These are phyloP conservation scores for Mortierella sp. DNA, from an alignment of 371 early-diverging fungal species.

Conservation along the genomic window DNA sequence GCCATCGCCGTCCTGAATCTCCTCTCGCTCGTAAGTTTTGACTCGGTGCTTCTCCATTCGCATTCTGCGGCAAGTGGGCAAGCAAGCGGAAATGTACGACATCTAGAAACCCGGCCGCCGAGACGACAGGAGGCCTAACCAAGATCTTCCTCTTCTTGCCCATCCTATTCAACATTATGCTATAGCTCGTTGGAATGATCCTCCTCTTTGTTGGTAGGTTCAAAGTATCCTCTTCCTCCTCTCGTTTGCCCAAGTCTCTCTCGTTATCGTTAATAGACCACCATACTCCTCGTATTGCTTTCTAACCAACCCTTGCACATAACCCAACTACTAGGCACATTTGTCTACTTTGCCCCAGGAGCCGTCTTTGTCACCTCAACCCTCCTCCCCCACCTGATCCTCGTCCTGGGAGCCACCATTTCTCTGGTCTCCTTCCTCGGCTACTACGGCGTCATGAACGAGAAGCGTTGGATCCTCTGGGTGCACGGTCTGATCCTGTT, in stretches of 20 bases:
- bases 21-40: conserved; percentile 46
- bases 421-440: conserved; percentile 55
- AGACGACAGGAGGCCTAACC: neutral
- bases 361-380: conserved; percentile 55
- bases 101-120: neutral
- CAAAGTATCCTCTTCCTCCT: neutral
- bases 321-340: conserved; percentile 31
- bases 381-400: conserved; percentile 43
- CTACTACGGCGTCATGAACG: conserved; percentile 55
- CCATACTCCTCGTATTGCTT: neutral
- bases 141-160: neutral
- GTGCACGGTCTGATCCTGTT: conserved; percentile 41
- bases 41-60: neutral
- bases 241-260: neutral
- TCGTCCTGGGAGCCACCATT: conserved; percentile 53
- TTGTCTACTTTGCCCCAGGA: conserved; percentile 52
- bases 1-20: conserved; percentile 56
- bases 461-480: conserved; percentile 58
- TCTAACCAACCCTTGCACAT: neutral
- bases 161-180: neutral
- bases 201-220: conserved; percentile 49
- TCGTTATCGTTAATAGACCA: no score
- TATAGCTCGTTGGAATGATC: conserved; percentile 57
- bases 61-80: neutral
- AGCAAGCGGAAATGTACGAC: neutral